Evolutionary conservation across 2,329 filamentous ascomycete genomes (phyloP).

Genomic region (Aspergillus jensenii): DNA sequence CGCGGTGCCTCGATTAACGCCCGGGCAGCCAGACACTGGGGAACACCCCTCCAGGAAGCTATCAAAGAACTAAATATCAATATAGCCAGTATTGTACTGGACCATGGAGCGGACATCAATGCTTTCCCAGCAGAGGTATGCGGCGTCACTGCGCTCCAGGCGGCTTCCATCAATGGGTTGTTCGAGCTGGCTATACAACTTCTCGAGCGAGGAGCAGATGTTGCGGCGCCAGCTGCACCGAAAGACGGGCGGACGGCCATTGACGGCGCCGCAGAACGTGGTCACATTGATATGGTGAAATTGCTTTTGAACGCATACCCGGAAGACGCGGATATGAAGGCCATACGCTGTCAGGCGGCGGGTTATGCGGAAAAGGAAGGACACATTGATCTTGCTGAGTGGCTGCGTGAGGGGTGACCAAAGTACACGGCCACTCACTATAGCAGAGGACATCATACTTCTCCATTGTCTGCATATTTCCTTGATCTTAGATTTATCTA

Average conservation of each 20-base stretch:
- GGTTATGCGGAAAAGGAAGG: not conserved
- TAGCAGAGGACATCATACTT: too few relatives aligned
- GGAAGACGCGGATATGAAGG: not conserved
- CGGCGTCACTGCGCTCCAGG: too few relatives aligned
- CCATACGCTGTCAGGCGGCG: not conserved
- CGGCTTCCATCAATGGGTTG: not conserved
- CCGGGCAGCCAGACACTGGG: too few relatives aligned
- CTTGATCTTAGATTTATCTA: too few relatives aligned
- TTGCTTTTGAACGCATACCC: not conserved
- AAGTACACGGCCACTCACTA: too few relatives aligned
- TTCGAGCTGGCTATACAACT: not conserved
- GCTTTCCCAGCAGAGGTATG: not conserved
- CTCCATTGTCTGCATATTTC: too few relatives aligned
- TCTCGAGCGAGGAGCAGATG: not conserved
- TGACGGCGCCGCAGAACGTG: not conserved
- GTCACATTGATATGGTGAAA: not conserved
- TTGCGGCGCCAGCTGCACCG: not conserved
- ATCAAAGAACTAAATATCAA: not conserved
- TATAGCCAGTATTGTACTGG: not conserved
- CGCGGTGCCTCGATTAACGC: not conserved
- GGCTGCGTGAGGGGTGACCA: too few relatives aligned
- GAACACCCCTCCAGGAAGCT: not conserved
- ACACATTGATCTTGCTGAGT: not conserved
- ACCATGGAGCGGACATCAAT: not conserved
- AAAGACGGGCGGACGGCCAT: not conserved